A percentile compares a stretch with the other conserved stretches of the same genome.
Conservation (phyloP, 1,284 basidiomycete genomes). For the Cutaneotrichosporon sp. region DNA sequence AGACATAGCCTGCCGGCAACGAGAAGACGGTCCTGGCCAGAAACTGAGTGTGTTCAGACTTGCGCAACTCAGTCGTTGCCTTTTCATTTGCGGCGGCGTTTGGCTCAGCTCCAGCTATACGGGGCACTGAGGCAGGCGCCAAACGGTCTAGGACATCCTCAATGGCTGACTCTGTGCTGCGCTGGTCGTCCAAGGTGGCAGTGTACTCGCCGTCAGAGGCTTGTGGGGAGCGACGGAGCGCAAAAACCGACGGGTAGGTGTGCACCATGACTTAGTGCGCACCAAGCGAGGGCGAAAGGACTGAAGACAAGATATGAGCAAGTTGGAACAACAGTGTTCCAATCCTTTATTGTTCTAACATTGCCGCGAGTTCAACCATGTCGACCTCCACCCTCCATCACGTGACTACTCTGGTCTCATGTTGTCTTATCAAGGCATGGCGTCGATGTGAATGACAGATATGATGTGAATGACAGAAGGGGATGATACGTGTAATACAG, state of each 20-base stretch:
- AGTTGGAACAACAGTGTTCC: not conserved
- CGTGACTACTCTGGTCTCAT: no score
- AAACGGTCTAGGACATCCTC: conserved; percentile 6
- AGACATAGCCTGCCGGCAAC: conserved; percentile 66
- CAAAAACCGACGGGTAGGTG: conserved; percentile 31
- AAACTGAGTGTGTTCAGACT: conserved; percentile 35
- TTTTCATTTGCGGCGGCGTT: conserved; percentile 7
- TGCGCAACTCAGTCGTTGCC: conserved; percentile 22
- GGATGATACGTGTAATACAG: no score
- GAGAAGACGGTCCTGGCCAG: conserved; percentile 35
- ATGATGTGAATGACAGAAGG: no score
- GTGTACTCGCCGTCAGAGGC: conserved; percentile 57
- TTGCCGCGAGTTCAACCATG: not conserved
- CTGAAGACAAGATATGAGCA: not conserved
- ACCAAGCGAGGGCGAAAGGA: not conserved
- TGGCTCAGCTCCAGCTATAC: conserved; percentile 17
- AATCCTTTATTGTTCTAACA: not conserved
- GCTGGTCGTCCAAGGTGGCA: conserved; percentile 60
- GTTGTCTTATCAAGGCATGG: no score
- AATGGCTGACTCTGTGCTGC: conserved; percentile 63
- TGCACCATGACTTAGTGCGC: not conserved
- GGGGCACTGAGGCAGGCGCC: conserved; percentile 18
- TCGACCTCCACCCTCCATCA: conserved; percentile 2
- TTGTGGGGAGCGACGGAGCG: conserved; percentile 22
- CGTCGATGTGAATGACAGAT: no score